These are phyloP conservation scores for Hemileccinum impolitum DNA, from an alignment of 768 basidiomycete genomes.

Conservation along the genomic window DNA sequence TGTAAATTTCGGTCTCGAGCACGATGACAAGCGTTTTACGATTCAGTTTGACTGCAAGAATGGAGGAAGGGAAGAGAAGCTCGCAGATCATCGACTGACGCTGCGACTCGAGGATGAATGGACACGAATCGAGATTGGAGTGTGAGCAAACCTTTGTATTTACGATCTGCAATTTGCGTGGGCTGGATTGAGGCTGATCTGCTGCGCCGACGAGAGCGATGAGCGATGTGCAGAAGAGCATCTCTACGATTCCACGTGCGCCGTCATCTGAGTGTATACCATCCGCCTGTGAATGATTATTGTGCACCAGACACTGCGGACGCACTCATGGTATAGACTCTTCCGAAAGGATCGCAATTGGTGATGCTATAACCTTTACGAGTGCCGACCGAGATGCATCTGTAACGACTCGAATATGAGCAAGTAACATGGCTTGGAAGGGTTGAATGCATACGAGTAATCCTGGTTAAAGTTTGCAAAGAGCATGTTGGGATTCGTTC, in stretches of 20 bases:
- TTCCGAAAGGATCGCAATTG: slow-evolving; percentile 96
- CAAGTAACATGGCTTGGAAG: background rate
- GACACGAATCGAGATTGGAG: background rate
- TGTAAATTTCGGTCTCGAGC: slow-evolving; percentile 96
- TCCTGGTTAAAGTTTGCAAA: slow-evolving; percentile 99
- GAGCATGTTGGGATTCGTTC: slow-evolving; percentile 52
- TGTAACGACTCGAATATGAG: slow-evolving; percentile 23
- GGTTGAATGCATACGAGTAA: slow-evolving; percentile 62
- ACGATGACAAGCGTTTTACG: slow-evolving; percentile 95
- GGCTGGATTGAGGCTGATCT: slow-evolving; percentile 86
- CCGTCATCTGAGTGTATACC: slow-evolving; percentile 65
- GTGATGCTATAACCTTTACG: slow-evolving; percentile 95
- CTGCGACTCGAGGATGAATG: slow-evolving; percentile 35
- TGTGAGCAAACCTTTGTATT: slow-evolving; percentile 84
- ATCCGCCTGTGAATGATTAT: background rate
- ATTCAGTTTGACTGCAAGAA: slow-evolving; percentile 97
- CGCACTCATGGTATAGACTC: slow-evolving; percentile 93
- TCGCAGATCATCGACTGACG: slow-evolving; percentile 99
- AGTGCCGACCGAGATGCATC: slow-evolving; percentile 93
- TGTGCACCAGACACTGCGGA: slow-evolving; percentile 14
- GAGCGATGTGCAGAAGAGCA: slow-evolving; percentile 98
- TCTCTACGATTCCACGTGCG: slow-evolving; percentile 94
- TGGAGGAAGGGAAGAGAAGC: slow-evolving; percentile 92
- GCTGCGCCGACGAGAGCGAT: slow-evolving; percentile 96
- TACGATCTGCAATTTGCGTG: slow-evolving; percentile 93